Conservation (phyloP, 1,284 basidiomycete genomes). For the Heterobasidion annosum region DNA sequence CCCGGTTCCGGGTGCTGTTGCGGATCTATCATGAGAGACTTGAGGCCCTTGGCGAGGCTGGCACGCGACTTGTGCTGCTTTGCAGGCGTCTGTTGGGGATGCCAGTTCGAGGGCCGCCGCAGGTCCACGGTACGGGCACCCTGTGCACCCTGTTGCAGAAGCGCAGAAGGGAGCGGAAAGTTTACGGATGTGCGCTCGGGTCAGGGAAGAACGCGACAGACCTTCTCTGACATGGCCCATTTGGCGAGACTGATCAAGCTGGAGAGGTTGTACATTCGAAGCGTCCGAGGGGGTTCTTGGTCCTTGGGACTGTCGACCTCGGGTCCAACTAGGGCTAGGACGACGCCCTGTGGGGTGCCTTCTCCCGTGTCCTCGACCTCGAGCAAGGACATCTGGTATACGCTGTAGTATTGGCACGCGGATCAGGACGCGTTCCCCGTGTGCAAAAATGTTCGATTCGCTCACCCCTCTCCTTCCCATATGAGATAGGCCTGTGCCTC, state of each 20-base stretch:
- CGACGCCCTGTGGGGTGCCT: constrained; percentile 60
- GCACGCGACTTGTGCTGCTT: constrained; percentile 44
- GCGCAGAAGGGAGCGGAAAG: constrained; percentile 6
- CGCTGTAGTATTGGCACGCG: constrained; percentile 27
- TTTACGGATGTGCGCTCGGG: not conserved
- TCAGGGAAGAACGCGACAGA: constrained; percentile 17
- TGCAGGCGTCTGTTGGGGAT: constrained; percentile 36
- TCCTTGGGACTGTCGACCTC: constrained; percentile 37
- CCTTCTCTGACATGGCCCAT: constrained; percentile 62
- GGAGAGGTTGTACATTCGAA: constrained; percentile 75
- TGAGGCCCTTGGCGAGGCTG: constrained; percentile 52
- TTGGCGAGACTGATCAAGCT: constrained; percentile 66
- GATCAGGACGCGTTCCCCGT: not conserved
- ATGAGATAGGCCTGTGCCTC: constrained; percentile 59
- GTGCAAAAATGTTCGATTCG: constrained; percentile 4
- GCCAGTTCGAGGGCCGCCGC: constrained; percentile 40
- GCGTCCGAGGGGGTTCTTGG: constrained; percentile 42
- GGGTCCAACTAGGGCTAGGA: constrained; percentile 62
- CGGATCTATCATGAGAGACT: constrained; percentile 41
- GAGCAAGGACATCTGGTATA: constrained; percentile 66
- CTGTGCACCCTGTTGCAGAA: constrained; percentile 22
- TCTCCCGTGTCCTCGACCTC: constrained; percentile 56
- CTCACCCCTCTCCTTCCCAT: constrained; percentile 72
- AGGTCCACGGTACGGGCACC: constrained; percentile 53
- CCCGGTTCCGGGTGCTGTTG: constrained; percentile 18